phyloP scores from a whole-genome alignment of 768 basidiomycete species.

The Rossbeevera mucosa region DNA sequence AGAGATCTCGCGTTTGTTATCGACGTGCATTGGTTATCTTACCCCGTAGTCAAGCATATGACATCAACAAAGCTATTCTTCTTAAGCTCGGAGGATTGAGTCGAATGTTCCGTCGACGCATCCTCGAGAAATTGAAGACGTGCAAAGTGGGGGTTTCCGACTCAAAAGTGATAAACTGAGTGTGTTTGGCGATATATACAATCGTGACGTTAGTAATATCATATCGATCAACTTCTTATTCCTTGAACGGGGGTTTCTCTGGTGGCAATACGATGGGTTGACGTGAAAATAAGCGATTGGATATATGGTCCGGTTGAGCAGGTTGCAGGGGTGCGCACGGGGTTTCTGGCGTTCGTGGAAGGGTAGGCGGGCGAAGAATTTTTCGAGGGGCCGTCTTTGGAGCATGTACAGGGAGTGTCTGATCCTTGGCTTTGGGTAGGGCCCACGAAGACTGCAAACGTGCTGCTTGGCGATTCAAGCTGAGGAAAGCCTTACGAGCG shows the following conservation, averaged over 20 bases:
- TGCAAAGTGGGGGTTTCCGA: too few relatives aligned
- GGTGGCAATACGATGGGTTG: constrained; percentile 1
- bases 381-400: background rate
- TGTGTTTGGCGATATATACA: background rate
- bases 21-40: too few relatives aligned
- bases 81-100: too few relatives aligned
- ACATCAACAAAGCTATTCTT: too few relatives aligned
- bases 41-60: too few relatives aligned
- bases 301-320: background rate
- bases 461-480: constrained; percentile 5
- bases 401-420: background rate
- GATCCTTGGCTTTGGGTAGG: background rate
- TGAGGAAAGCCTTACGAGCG: constrained; percentile 21
- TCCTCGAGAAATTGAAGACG: too few relatives aligned
- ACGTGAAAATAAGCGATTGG: constrained; percentile 1
- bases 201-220: background rate
- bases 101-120: too few relatives aligned
- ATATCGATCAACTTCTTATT: background rate
- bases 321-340: background rate
- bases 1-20: too few relatives aligned
- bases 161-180: background rate
- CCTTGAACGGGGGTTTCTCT: background rate
- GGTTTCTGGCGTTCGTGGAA: background rate
- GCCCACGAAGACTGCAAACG: constrained; percentile 12
- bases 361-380: background rate